Percentiles rank a stretch among this genome's conserved stretches.
These are phyloP conservation scores for Danielia reshetovae DNA, from an alignment of 805 yeast species.

Conservation along the genomic window DNA sequence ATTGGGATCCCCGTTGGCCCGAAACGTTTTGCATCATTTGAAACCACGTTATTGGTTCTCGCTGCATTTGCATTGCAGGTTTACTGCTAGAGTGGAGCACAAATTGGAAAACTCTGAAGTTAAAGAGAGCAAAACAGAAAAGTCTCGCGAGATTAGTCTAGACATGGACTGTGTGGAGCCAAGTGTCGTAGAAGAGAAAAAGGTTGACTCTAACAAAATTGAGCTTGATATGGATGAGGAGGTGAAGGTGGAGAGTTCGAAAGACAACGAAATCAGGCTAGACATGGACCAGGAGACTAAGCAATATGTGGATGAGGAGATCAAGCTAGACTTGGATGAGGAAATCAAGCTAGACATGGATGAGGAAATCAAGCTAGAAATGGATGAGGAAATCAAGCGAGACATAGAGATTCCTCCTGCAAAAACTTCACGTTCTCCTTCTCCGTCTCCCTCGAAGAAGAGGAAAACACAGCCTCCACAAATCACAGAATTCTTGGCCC, in stretches of 20 bases:
- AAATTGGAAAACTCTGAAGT: conserved; percentile 25
- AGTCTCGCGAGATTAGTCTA: conserved; percentile 16
- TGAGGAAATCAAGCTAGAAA: conserved; percentile 17
- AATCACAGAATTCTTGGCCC: conserved; percentile 59
- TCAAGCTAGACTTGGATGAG: conserved; percentile 1
- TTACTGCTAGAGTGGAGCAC: conserved; percentile 48
- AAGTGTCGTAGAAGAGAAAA: neutral
- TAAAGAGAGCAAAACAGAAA: neutral
- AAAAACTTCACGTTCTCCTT: neutral
- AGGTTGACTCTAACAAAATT: neutral
- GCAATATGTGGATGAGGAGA: too few species aligned
- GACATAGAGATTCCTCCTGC: too few species aligned
- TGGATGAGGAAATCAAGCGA: conserved; percentile 16
- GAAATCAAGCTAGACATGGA: conserved; percentile 2
- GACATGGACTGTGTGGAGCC: conserved; percentile 17
- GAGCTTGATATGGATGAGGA: conserved; percentile 7
- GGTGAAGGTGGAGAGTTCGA: neutral
- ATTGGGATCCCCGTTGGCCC: conserved; percentile 72
- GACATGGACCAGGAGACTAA: too few species aligned
- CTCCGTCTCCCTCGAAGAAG: neutral
- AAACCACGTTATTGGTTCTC: conserved; percentile 79
- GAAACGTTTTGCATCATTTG: conserved; percentile 48
- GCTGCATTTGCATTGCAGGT: conserved; percentile 83
- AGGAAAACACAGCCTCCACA: conserved; percentile 2
- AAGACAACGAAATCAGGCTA: too few species aligned